Base-by-base conservation (phyloP, 176 grass and related monocot species). In the Zoysia japonica region DNA sequence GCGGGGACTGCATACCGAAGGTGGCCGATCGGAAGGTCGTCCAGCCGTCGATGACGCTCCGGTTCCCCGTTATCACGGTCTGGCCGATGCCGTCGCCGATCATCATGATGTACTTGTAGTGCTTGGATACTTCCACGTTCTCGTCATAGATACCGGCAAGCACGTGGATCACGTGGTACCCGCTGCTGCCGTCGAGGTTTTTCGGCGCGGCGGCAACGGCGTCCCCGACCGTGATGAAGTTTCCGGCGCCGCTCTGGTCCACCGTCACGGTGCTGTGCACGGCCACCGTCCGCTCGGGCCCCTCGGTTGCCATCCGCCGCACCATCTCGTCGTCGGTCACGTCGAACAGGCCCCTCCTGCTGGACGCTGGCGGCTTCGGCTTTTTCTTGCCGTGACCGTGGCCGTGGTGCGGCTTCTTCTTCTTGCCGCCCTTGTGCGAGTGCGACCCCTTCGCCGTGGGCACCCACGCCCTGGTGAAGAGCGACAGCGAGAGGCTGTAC, bases 21-120 rank as follows among this genome's bases (percentile, higher is more conserved):
- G 95, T 94, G 5, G 95, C 88, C 1, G 95, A 98, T 68, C 86
- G 75, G 75, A 98, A 98, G 69, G 95, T 98, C 5, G 92, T 98
- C 90, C 92, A 91, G 17, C 81, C 83, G 16, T 91, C 85, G 36
- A 74, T 75, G 36, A 90, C 74, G 71, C 86, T 98, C 37, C 91
- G 83, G 52, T 89, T 94, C 20, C 88, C 90, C 14, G 95, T 94
- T 84, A 98, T 85, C 36, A 98, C 88, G 15, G 92, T 98, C 52
- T 83, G 83, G 10, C 85, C 87, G 35, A 98, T 91, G 41, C 95
- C 95, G 1, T 89, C 84, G 13, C 95, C 95, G 2, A 98, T 50
- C 85, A 98, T 98, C 95, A 98, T 94, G 51, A 98, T 68, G 63
- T 94, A 93, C 60, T 74, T 98, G 68, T 85, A 86, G 62, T 78